Conservation (phyloP, 2,329 filamentous ascomycete genomes). For the Alternaria longipes region DNA sequence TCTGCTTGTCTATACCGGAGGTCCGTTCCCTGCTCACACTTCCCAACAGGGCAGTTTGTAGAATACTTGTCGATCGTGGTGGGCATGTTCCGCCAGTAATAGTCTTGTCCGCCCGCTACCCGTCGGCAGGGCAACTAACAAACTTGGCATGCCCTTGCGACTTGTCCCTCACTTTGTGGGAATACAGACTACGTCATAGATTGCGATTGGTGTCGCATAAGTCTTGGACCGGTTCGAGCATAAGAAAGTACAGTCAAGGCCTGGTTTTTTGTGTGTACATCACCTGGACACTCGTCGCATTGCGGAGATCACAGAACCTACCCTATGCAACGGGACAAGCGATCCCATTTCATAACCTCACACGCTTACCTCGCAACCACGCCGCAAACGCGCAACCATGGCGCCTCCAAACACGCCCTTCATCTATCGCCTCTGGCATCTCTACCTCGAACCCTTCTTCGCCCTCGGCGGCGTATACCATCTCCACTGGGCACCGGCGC, state of each 20-base stretch:
- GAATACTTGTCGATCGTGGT: slow-evolving; percentile 12
- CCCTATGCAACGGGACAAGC: not conserved
- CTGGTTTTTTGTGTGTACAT: not conserved
- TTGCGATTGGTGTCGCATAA: not conserved
- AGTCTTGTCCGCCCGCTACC: not conserved
- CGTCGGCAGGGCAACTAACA: not conserved
- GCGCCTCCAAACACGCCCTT: slow-evolving; percentile 51
- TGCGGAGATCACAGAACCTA: not conserved
- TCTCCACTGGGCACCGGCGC: slow-evolving; percentile 58
- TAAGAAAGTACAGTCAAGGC: not conserved
- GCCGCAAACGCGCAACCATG: slow-evolving; percentile 19
- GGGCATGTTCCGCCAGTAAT: slow-evolving; percentile 25
- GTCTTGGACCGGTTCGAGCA: not conserved
- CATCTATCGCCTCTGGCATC: slow-evolving; percentile 77
- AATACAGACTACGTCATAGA: not conserved
- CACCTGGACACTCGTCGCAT: not conserved
- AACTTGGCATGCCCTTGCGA: not conserved
- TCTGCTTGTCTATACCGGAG: not conserved
- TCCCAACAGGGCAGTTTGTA: slow-evolving; percentile 16
- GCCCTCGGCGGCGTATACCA: slow-evolving; percentile 63
- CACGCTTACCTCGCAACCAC: not conserved
- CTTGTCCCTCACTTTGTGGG: not conserved
- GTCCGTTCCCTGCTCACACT: slow-evolving; percentile 4
- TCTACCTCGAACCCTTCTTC: slow-evolving; percentile 71
- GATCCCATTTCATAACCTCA: not conserved